phyloP scores from a whole-genome alignment of 2,329 filamentous ascomycete genomes.

The Colletotrichum eleusines region DNA sequence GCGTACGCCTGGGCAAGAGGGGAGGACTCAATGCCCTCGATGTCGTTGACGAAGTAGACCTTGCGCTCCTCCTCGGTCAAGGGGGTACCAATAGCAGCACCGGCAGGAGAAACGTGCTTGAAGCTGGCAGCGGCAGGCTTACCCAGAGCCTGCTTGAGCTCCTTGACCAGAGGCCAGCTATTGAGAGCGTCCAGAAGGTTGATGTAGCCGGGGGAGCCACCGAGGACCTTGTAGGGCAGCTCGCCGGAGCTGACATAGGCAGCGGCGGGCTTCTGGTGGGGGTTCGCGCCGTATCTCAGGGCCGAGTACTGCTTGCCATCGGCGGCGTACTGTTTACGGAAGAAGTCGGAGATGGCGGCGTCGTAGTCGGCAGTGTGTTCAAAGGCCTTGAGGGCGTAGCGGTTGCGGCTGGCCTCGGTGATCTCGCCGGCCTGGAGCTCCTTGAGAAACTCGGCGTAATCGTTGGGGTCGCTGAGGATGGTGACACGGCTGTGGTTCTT shows the following conservation, averaged over 20 bases:
- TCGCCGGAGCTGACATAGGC: constrained; percentile 80
- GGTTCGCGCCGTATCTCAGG: constrained; percentile 95
- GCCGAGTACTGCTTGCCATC: constrained; percentile 85
- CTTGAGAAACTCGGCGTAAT: constrained; percentile 94
- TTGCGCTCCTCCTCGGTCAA: constrained; percentile 90
- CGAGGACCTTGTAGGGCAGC: constrained; percentile 94
- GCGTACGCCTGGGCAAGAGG: constrained; percentile 94
- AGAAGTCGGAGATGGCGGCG: constrained; percentile 93
- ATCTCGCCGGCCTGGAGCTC: constrained; percentile 91
- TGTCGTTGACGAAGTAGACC: constrained; percentile 98
- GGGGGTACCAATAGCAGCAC: constrained; percentile 92
- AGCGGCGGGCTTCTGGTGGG: constrained; percentile 96
- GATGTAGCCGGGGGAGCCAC: constrained; percentile 93
- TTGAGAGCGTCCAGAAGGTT: constrained; percentile 97
- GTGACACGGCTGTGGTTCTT: constrained; percentile 98
- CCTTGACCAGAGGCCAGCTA: constrained; percentile 96
- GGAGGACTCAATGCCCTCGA: constrained; percentile 87
- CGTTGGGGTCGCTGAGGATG: constrained; percentile 91
- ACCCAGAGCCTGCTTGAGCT: constrained; percentile 89
- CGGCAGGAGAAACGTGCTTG: constrained; percentile 98
- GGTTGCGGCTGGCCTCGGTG: constrained; percentile 84
- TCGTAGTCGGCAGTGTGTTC: constrained; percentile 99
- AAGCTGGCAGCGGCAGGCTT: constrained; percentile 95
- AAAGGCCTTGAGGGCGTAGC: constrained; percentile 96
- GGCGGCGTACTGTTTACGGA: constrained; percentile 94